Evolutionary conservation across 225 moss, liverwort and hornwort genomes (phyloP), one percentile per base, ranked within the genome.

Genomic region (Asterella californica): DNA sequence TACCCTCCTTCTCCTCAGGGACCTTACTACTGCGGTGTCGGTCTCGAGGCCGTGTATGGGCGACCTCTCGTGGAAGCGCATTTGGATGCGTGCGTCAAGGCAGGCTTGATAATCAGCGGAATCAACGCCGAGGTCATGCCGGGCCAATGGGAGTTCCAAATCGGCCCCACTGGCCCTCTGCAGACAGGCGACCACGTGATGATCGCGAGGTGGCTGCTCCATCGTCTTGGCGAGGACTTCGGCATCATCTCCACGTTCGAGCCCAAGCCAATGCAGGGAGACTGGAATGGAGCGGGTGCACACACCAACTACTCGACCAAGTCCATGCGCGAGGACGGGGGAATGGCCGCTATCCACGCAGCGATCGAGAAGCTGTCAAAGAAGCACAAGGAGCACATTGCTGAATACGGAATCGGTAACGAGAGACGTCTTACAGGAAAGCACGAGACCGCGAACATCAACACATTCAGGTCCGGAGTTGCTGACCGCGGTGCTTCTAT

Each of bases 41-140:
- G 96, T 33, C 77, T 96, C 21, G 96, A 96, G 83, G 88, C 96
- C 0, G 96, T 96, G 6, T 96, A 92, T 30, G 96, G 96, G 1
- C 86, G 96, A 3, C 94, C 96, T 9, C 87, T 96, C 19, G 96
- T 96, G 15, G 96, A 96, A 82, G 96, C 94, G 0, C 96, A 96
- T 78, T 33, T 96, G 90, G 96, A 96, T 24, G 94, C 96, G 12
- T 96, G 96, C 82, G 90, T 96, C 81, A 94, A 89, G 85, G 91
- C 92, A 0, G 96, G 94, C 1, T 59, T 96, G 83, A 90, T 87
- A 84, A 91, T 96, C 76, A 94, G 94, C 45, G 94, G 96, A 0
- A 91, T 96, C 81, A 96, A 96, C 54, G 96, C 96, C 5, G 96
- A 96, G 85, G 96, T 96, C 38, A 96, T 96, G 96, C 96, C 96